Conservation (phyloP, 108 stramenopile genomes). For the Cyclostephanos invisitatus region DNA sequence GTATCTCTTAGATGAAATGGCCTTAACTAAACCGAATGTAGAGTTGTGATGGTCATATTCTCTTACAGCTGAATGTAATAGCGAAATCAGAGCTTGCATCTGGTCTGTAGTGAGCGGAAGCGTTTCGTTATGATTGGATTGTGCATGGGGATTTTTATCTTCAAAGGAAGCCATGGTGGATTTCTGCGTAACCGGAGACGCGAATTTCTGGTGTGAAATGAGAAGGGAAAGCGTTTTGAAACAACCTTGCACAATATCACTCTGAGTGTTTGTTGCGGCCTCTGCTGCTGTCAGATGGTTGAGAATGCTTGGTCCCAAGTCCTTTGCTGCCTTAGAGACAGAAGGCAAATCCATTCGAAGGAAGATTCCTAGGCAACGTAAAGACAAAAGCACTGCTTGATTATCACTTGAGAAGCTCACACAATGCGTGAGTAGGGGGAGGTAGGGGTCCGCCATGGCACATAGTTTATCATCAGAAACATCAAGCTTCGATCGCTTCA, state of each 20-base stretch:
- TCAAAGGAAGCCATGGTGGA: background rate
- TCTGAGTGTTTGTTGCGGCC: constrained; percentile 62
- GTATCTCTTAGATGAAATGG: constrained; percentile 62
- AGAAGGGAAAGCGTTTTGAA: constrained; percentile 88
- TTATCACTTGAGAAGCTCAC: constrained; percentile 71
- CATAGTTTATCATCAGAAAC: constrained; percentile 44
- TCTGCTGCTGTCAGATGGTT: constrained; percentile 64
- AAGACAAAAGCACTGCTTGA: constrained; percentile 74
- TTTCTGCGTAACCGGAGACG: background rate
- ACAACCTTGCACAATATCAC: constrained; percentile 88
- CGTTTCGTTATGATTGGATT: constrained; percentile 15
- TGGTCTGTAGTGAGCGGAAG: constrained; percentile 67
- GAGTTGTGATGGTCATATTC: constrained; percentile 83
- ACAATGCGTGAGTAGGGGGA: constrained; percentile 78
- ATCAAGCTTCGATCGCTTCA: constrained; percentile 70
- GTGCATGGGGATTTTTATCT: constrained; percentile 7
- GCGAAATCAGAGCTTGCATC: constrained; percentile 77
- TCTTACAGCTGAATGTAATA: constrained; percentile 60
- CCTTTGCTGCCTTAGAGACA: constrained; percentile 54
- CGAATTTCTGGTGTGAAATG: constrained; percentile 47
- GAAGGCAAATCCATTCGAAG: constrained; percentile 84
- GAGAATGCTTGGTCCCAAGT: constrained; percentile 74
- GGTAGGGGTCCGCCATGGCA: constrained; percentile 83
- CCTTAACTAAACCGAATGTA: constrained; percentile 75
- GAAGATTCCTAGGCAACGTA: constrained; percentile 79